phyloP scores from a whole-genome alignment of 208 protist genomes.

The Angomonas desouzai region DNA sequence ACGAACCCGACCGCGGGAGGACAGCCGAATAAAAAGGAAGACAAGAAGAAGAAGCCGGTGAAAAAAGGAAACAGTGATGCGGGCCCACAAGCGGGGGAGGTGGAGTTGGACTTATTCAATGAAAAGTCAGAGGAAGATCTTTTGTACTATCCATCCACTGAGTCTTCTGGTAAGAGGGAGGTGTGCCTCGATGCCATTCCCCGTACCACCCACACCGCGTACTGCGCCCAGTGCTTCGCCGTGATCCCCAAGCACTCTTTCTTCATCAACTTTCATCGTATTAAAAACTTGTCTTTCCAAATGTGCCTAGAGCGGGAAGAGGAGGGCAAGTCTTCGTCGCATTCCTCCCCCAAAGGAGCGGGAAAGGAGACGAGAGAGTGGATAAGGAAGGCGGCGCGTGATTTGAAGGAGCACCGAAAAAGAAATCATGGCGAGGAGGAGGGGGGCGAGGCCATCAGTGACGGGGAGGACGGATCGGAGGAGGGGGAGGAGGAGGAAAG shows the following conservation, averaged over 20 bases:
- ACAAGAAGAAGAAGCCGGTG: not conserved
- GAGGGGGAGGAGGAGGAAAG: not conserved
- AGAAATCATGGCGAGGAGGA: not conserved
- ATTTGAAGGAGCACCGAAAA: not conserved
- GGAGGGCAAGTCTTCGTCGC: not conserved
- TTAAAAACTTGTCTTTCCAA: not conserved
- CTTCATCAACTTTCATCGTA: slow-evolving; percentile 1
- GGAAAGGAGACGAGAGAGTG: not conserved
- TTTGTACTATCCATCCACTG: not conserved
- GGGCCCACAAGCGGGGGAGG: not conserved
- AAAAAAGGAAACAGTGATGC: not conserved
- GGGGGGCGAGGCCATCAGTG: not conserved
- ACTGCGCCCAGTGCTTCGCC: not conserved
- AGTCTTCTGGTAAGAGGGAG: no score
- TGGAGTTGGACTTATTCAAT: not conserved
- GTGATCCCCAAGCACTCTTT: not conserved
- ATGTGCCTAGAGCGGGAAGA: not conserved
- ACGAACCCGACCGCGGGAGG: not conserved
- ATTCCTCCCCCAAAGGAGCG: not conserved
- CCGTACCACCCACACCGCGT: not conserved
- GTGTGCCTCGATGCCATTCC: not conserved
- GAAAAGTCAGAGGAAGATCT: not conserved
- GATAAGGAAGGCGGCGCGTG: not conserved
- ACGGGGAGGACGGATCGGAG: not conserved
- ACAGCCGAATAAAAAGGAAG: slow-evolving; percentile 12